phyloP scores from a whole-genome alignment of 768 basidiomycete genomes.

The Cystobasidium ongulense region DNA sequence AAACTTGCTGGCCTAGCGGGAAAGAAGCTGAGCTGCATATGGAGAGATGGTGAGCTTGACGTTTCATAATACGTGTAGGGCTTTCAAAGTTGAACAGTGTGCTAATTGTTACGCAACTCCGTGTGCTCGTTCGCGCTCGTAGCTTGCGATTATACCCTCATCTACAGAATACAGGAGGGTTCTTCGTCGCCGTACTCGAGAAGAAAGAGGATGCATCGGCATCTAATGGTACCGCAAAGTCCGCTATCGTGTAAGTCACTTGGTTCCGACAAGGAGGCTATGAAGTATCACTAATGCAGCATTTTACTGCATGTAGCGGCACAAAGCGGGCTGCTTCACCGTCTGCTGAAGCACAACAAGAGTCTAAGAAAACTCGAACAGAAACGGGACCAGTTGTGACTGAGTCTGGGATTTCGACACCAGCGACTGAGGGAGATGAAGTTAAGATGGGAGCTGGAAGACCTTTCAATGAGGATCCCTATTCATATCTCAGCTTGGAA shows the following conservation, averaged over 20 bases:
- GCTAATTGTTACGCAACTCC: too few species aligned
- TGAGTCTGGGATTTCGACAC: background rate
- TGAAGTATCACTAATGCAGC: conserved; percentile 3
- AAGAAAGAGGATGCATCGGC: conserved; percentile 40
- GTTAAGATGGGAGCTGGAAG: conserved; percentile 42
- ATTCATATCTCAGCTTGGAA: conserved; percentile 64
- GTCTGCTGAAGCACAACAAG: conserved; percentile 40
- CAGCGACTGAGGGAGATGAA: conserved; percentile 36
- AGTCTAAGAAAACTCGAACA: conserved; percentile 54
- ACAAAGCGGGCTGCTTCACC: conserved; percentile 30
- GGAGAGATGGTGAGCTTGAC: conserved; percentile 65
- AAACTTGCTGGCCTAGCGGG: conserved; percentile 69
- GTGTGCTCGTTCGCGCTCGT: too few species aligned
- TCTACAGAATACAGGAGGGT: conserved; percentile 91
- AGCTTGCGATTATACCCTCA: conserved; percentile 90
- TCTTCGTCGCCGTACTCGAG: conserved; percentile 82
- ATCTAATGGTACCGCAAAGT: conserved; percentile 17
- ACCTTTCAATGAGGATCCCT: conserved; percentile 81
- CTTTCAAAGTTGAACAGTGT: too few species aligned
- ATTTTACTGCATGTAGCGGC: conserved; percentile 7
- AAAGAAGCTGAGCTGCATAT: conserved; percentile 59
- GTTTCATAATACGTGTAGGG: background rate
- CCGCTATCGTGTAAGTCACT: conserved; percentile 5
- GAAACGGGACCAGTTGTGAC: conserved; percentile 36
- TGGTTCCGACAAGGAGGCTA: too few species aligned